Evolutionary conservation across 257 asterid genomes (phyloP), one percentile per base, ranked within the genome.

Genomic region (Primulina tabacum): DNA sequence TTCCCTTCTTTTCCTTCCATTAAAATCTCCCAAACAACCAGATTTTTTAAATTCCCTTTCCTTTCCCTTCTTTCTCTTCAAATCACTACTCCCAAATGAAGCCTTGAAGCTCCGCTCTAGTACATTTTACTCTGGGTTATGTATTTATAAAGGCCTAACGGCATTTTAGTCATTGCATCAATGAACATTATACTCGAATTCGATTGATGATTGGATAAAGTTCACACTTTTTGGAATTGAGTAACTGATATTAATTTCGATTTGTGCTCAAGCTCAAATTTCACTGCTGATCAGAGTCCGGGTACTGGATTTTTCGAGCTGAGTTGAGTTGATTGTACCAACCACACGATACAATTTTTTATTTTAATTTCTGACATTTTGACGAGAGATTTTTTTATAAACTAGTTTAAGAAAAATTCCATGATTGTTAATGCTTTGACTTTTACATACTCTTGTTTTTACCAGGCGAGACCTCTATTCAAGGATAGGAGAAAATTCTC

Each of bases 391-490:
- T 14, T 43, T 43, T 14, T 43, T 43, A 43, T 43, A 12, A 43
- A 12, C 55, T 4, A 4, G n/a, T 12, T 43, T 6, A 43, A 14
- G 55, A 61, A 17, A 61, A 29, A 12, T 61, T 6, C 8, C 20
- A n/a, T 38, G 47, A 8, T 56, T 34, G 28, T 60, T 33, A 9
- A 16, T 61, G 32, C 26, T 59, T 17, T 59, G 9, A 24, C 28
- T 7, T 24, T 29, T 20, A 11, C 17, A 14, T 24, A n/a, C 10
- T 17, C 63, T 21, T 59, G 59, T 16, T 34, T 71, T 29, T 59
- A 60, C 55, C 81, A 92, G 98, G 97, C 98, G 17, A 83, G 89
- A n/a, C 98, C 98, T 0, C 75, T 90, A 65, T 80, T 88, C 87
- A 90, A 84, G 81, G 97, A 90, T 75, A 79, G 87, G 84, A 87